These are phyloP conservation scores for Physcia stellaris DNA, from an alignment of 495 filamentous ascomycete species.

Conservation along the genomic window DNA sequence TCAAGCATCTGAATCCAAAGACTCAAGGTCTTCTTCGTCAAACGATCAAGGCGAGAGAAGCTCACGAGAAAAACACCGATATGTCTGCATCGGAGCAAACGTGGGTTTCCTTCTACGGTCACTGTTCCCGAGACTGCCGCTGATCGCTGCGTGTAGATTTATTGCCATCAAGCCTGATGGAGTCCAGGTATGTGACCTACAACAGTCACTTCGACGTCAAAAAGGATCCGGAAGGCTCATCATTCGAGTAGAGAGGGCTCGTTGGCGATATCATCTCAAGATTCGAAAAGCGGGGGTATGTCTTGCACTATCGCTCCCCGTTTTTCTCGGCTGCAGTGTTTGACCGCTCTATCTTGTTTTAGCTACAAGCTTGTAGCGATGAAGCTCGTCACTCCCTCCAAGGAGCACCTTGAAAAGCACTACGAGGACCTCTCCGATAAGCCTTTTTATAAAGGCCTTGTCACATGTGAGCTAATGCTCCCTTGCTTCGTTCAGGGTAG, in stretches of 20 bases:
- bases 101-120: constrained; percentile 39
- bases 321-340: too few species aligned
- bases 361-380: constrained; percentile 96
- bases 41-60: constrained; percentile 22
- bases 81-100: constrained; percentile 89
- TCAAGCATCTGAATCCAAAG: constrained; percentile 32
- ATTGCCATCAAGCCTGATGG: constrained; percentile 99
- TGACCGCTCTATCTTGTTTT: constrained; percentile 13
- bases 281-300: constrained; percentile 87
- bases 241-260: constrained; percentile 64
- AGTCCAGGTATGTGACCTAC: constrained; percentile 63
- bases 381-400: constrained; percentile 78
- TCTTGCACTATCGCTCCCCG: constrained; percentile 4
- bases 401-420: constrained; percentile 94
- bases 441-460: constrained; percentile 90
- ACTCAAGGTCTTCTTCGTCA: constrained; percentile 28
- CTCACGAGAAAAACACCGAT: constrained; percentile 28
- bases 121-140: constrained; percentile 20
- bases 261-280: constrained; percentile 91
- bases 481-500: neutral
- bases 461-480: constrained; percentile 52
- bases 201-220: constrained; percentile 7
- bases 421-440: constrained; percentile 84
- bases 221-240: constrained; percentile 12
- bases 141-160: constrained; percentile 59